phyloP scores from a whole-genome alignment of 345 rosid species.

The Gossypium stocksii region DNA sequence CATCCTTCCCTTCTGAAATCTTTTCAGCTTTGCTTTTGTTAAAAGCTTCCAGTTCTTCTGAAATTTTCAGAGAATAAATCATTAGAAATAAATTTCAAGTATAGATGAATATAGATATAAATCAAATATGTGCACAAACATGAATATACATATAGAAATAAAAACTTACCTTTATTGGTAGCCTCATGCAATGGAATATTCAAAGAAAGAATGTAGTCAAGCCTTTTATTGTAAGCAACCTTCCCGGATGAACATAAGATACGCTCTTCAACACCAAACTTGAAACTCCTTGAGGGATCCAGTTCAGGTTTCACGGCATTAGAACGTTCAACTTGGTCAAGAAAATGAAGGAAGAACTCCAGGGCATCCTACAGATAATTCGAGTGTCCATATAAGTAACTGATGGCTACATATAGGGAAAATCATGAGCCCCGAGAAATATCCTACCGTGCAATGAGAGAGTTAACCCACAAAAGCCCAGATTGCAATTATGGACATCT shows the following conservation, averaged over 20 bases:
- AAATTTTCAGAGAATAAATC: slow-evolving; percentile 26
- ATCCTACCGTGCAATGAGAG: neutral
- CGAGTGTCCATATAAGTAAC: slow-evolving; percentile 15
- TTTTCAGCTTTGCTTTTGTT: slow-evolving; percentile 62
- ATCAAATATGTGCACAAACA: neutral
- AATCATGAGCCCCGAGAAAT: neutral
- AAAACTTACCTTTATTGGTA: slow-evolving; percentile 63
- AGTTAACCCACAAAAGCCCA: neutral
- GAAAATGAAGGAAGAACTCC: slow-evolving; percentile 88
- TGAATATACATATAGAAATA: neutral
- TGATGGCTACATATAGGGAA: neutral
- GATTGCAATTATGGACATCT: neutral
- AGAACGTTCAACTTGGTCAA: slow-evolving; percentile 87
- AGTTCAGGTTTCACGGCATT: slow-evolving; percentile 51
- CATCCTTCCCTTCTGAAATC: slow-evolving; percentile 59
- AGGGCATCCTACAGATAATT: slow-evolving; percentile 74
- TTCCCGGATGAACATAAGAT: slow-evolving; percentile 85
- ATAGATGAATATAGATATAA: neutral
- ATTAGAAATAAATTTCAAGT: neutral
- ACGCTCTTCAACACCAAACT: slow-evolving; percentile 96
- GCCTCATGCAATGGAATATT: slow-evolving; percentile 90
- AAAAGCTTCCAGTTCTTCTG: slow-evolving; percentile 78
- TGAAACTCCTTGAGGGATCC: slow-evolving; percentile 89
- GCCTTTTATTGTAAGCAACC: slow-evolving; percentile 85
- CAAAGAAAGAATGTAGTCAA: slow-evolving; percentile 85